Percentiles rank a stretch among this genome's conserved stretches.
Conservation (phyloP, 257 asterid species). For the Plantago ovata region DNA sequence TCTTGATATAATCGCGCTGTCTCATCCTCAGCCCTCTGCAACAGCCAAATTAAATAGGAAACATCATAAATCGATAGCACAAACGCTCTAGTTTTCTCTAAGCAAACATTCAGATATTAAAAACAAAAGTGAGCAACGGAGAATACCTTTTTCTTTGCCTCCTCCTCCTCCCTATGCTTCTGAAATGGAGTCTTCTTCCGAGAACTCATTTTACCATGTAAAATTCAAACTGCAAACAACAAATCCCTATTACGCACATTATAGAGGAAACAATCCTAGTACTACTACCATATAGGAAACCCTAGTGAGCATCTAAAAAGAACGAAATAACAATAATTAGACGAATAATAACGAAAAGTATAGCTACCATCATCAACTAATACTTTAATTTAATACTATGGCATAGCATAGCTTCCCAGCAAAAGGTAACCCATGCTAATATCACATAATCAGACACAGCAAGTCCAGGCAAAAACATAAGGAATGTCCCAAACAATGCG, state of each 20-base stretch:
- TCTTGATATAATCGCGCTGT: conserved; percentile 81
- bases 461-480: no score
- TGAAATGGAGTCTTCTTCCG: conserved; percentile 92
- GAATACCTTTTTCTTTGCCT: conserved; percentile 75
- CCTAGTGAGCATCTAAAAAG: no score
- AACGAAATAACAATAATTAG: no score
- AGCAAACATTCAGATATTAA: neutral
- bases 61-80: neutral
- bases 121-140: conserved; percentile 10
- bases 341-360: neutral
- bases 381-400: no score
- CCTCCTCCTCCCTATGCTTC: conserved; percentile 96
- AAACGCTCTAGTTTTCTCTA: neutral
- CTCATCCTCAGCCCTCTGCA: conserved; percentile 86
- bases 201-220: conserved; percentile 56
- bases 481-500: no score
- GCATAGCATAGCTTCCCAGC: no score
- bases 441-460: no score
- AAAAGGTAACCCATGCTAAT: no score
- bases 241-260: neutral
- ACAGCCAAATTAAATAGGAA: conserved; percentile 6
- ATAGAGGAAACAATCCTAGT: neutral
- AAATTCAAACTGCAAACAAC: conserved; percentile 18
- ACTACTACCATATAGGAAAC: no score
- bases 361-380: neutral